Conservation (phyloP, 129 eudicot species). For the Saposhnikovia divaricata region DNA sequence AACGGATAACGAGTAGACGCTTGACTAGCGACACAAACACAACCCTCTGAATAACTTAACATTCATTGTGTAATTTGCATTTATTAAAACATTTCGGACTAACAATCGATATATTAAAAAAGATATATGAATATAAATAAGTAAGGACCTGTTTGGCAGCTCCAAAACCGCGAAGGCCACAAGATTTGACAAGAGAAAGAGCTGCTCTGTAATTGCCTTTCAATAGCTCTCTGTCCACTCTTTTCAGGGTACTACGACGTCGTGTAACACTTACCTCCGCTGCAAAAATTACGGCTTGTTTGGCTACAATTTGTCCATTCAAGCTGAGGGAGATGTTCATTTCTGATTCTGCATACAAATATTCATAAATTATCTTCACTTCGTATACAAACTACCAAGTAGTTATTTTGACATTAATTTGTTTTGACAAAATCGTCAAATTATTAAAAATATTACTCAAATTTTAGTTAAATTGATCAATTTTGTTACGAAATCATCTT, state of each 20-base stretch:
- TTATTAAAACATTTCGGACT: not conserved
- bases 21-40: not conserved
- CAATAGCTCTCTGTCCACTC: conserved; percentile 51
- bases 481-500: too few relatives aligned
- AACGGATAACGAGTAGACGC: not conserved
- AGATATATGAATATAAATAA: not conserved
- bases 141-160: conserved; percentile 46
- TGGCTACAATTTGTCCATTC: conserved; percentile 15
- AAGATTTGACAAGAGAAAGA: conserved; percentile 35
- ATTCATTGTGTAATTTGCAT: not conserved
- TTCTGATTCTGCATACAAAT: not conserved
- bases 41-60: not conserved
- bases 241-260: conserved; percentile 40
- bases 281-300: conserved; percentile 8
- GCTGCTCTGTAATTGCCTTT: conserved; percentile 55
- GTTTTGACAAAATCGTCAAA: too few relatives aligned
- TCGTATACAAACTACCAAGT: not conserved
- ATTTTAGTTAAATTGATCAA: too few relatives aligned
- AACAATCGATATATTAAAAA: not conserved
- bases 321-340: not conserved
- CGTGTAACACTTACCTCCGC: conserved; percentile 6
- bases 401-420: too few relatives aligned
- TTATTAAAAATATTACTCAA: too few relatives aligned
- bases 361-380: not conserved
- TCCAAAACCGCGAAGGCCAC: conserved; percentile 53